Evolutionary conservation across 768 basidiomycete genomes (phyloP).

Genomic region (Galerina marginata): DNA sequence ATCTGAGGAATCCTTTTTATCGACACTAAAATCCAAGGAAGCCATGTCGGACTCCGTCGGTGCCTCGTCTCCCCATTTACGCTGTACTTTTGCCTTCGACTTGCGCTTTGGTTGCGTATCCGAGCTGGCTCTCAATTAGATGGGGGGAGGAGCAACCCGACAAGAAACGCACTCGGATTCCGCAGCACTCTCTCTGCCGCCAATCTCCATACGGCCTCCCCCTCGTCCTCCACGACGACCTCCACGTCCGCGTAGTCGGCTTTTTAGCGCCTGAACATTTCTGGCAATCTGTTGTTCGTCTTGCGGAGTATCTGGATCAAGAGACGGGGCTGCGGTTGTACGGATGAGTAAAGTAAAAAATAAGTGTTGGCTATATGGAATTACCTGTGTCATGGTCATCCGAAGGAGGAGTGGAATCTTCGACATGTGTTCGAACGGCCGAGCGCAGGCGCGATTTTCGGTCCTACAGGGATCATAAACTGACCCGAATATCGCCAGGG

Average conservation of each 20-base stretch:
- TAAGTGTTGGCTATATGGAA: slow-evolving; percentile 19
- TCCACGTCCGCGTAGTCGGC: slow-evolving; percentile 77
- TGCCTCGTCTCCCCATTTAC: slow-evolving; percentile 91
- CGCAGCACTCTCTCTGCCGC: slow-evolving; percentile 64
- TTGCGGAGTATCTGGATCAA: slow-evolving; percentile 50
- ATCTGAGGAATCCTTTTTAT: slow-evolving; percentile 52
- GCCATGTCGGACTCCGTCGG: slow-evolving; percentile 91
- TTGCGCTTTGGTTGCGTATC: slow-evolving; percentile 68
- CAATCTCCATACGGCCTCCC: slow-evolving; percentile 48
- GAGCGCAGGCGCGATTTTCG: slow-evolving; percentile 68
- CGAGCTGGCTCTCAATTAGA: slow-evolving; percentile 46
- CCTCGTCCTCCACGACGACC: slow-evolving; percentile 61
- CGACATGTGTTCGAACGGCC: slow-evolving; percentile 40
- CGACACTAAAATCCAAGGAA: slow-evolving; percentile 84
- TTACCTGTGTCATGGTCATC: slow-evolving; percentile 67
- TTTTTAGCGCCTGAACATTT: slow-evolving; percentile 91
- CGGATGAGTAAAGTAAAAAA: slow-evolving; percentile 46
- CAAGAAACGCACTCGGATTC: slow-evolving; percentile 69
- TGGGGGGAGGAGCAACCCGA: not conserved
- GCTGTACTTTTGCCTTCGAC: slow-evolving; percentile 69
- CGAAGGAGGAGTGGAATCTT: slow-evolving; percentile 55
- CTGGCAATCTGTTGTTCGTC: slow-evolving; percentile 92
- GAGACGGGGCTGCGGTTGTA: slow-evolving; percentile 30
- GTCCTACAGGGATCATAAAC: slow-evolving; percentile 50
- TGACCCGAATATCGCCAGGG: not conserved